Conservation (phyloP, 129 eudicot genomes). For the Tanacetum coccineum region DNA sequence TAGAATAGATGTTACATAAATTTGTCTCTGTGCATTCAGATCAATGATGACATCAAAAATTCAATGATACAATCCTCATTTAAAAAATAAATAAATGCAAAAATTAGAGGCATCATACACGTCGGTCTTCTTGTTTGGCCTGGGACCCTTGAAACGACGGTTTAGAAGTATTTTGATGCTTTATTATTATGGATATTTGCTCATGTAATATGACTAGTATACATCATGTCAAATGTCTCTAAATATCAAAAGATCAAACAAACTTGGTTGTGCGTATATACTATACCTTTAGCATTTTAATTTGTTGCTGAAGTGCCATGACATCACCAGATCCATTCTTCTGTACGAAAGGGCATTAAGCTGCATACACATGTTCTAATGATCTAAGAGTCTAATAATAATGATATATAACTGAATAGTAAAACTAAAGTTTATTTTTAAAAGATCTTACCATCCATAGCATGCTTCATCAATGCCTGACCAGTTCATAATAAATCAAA, state of each 20-base stretch:
- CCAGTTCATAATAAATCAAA: too few relatives aligned
- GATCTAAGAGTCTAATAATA: too few relatives aligned
- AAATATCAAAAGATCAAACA: constrained; percentile 5
- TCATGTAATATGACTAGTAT: constrained; percentile 43
- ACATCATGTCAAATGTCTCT: constrained; percentile 20
- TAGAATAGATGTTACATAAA: constrained; percentile 5
- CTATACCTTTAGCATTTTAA: constrained; percentile 68
- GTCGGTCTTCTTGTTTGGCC: constrained; percentile 44
- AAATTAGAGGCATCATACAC: constrained; percentile 26
- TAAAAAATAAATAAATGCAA: background rate
- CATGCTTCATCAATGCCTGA: too few relatives aligned
- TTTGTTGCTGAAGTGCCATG: constrained; percentile 72
- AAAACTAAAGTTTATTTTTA: too few relatives aligned
- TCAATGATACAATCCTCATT: background rate
- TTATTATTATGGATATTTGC: constrained; percentile 64
- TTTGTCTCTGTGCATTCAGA: background rate
- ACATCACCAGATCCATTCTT: constrained; percentile 72
- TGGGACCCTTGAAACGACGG: constrained; percentile 41
- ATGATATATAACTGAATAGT: too few relatives aligned
- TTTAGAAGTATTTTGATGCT: constrained; percentile 35
- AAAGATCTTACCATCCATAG: too few relatives aligned
- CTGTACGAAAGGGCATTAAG: too few relatives aligned
- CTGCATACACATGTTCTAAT: too few relatives aligned
- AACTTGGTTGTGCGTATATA: background rate
- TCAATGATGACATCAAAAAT: constrained; percentile 3